A percentile compares a stretch with the other conserved stretches of the same genome.
Evolutionary conservation across 148 eudicot genomes (phyloP).

Genomic region (Silene uniflora): DNA sequence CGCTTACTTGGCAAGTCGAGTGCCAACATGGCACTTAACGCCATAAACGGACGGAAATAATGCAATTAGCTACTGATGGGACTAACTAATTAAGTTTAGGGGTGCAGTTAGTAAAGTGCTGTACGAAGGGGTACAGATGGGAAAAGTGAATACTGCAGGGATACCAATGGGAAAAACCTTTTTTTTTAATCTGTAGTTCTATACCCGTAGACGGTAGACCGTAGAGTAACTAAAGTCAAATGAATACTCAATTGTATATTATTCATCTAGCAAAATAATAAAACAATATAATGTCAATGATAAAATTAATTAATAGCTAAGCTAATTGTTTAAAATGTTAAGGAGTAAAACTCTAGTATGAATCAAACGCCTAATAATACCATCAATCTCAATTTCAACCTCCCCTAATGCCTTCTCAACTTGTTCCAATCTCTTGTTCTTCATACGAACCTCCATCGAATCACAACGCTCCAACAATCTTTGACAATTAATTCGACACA

Average conservation of each 20-base stretch:
- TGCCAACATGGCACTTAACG: too few species aligned
- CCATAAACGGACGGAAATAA: too few species aligned
- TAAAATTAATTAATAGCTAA: neutral
- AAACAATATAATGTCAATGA: neutral
- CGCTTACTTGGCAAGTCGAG: too few species aligned
- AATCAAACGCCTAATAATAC: slow-evolving; percentile 60
- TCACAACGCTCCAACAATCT: slow-evolving; percentile 31
- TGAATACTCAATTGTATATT: neutral
- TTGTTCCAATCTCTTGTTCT: slow-evolving; percentile 43
- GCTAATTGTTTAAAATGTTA: slow-evolving; percentile 47
- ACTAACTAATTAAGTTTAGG: too few species aligned
- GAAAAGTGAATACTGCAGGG: too few species aligned
- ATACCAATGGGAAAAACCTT: too few species aligned
- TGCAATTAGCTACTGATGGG: too few species aligned
- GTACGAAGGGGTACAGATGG: too few species aligned
- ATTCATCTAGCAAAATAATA: neutral
- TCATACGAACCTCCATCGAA: slow-evolving; percentile 28
- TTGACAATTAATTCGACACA: slow-evolving; percentile 29
- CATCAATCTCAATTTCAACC: slow-evolving; percentile 52
- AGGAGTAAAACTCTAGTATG: slow-evolving; percentile 67
- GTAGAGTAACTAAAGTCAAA: too few species aligned
- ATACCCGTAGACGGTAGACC: too few species aligned
- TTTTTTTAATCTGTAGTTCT: too few species aligned
- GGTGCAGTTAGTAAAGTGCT: too few species aligned
- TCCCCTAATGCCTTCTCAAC: slow-evolving; percentile 48